These are phyloP conservation scores for Fusarium liriodendri DNA, from an alignment of 2,329 filamentous ascomycete genomes.

Conservation along the genomic window DNA sequence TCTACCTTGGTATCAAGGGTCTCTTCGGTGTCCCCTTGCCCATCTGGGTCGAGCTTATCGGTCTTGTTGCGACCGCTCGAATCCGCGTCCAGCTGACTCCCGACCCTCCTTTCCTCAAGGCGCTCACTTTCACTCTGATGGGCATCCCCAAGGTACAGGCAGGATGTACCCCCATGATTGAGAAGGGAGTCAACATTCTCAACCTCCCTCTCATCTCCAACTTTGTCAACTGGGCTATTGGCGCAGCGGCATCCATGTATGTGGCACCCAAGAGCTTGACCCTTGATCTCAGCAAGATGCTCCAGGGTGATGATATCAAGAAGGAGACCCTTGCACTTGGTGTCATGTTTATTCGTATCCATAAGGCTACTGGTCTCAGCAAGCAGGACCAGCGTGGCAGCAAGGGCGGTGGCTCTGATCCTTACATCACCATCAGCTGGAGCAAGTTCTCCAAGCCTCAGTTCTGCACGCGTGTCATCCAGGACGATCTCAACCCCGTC, in stretches of 20 bases:
- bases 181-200: conserved; percentile 88
- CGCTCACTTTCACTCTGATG: conserved; percentile 93
- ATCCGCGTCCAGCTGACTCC: conserved; percentile 87
- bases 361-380: conserved; percentile 86
- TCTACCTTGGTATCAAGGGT: conserved; percentile 91
- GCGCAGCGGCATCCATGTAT: conserved; percentile 87
- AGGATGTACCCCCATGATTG: conserved; percentile 92
- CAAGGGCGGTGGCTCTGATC: conserved; percentile 88
- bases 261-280: conserved; percentile 96
- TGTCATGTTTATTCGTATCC: conserved; percentile 91
- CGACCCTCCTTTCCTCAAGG: conserved; percentile 92
- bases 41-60: conserved; percentile 89
- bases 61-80: conserved; percentile 88
- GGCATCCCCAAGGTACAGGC: conserved; percentile 90
- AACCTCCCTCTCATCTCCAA: conserved; percentile 94
- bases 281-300: conserved; percentile 88
- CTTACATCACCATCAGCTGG: conserved; percentile 94
- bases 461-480: conserved; percentile 96
- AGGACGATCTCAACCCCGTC: conserved; percentile 91
- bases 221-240: conserved; percentile 96
- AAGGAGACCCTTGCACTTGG: conserved; percentile 90
- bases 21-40: conserved; percentile 90
- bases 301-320: conserved; percentile 90
- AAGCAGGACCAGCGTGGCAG: conserved; percentile 90
- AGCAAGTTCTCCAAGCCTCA: conserved; percentile 98